phyloP scores from a whole-genome alignment of 179 eudicot genomes.

The Beta lomatogona region DNA sequence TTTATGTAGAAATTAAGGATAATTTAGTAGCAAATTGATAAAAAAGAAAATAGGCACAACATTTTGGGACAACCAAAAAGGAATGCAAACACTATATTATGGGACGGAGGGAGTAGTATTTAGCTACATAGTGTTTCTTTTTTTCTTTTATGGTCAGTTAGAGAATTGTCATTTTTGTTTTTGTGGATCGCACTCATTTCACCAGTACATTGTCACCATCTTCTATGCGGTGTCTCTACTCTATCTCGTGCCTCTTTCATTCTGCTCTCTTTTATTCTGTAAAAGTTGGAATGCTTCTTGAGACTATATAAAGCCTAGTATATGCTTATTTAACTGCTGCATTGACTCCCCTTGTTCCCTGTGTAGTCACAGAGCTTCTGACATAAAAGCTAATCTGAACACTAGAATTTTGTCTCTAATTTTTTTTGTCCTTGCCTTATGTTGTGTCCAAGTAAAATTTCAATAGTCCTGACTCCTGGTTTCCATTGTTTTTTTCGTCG shows the following conservation, averaged over 20 bases:
- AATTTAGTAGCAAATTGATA: too few species aligned
- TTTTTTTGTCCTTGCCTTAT: not conserved
- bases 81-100: too few species aligned
- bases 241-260: too few species aligned
- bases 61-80: too few species aligned
- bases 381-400: not conserved
- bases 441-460: not conserved
- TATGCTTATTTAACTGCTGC: not conserved
- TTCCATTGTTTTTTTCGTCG: not conserved
- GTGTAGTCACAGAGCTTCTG: not conserved
- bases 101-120: too few species aligned
- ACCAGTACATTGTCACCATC: not conserved
- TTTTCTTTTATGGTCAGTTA: not conserved
- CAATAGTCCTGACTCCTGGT: not conserved
- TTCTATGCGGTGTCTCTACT: not conserved
- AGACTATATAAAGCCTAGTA: not conserved
- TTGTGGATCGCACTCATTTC: not conserved
- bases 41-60: too few species aligned
- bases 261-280: not conserved
- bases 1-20: too few species aligned
- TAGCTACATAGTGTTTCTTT: not conserved
- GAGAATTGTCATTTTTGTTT: not conserved
- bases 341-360: not conserved
- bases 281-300: not conserved
- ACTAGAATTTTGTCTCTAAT: not conserved